Evolutionary conservation across 192 early-diverging fungal genomes (phyloP).

Genomic region (Podila horticola): DNA sequence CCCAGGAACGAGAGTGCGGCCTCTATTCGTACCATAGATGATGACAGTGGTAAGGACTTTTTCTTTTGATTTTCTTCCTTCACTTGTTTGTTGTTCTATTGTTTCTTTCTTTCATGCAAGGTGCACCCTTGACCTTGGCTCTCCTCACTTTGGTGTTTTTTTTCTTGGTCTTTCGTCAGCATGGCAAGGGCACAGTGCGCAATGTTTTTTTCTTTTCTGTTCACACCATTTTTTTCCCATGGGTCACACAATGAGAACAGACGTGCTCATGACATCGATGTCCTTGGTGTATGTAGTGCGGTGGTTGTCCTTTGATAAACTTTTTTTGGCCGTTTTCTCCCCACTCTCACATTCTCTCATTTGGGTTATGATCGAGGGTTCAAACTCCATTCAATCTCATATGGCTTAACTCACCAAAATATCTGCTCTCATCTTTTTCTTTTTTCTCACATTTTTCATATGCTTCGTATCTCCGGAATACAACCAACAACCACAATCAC

Average conservation of each 20-base stretch:
- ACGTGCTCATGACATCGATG: too few species aligned
- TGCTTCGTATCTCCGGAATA: too few species aligned
- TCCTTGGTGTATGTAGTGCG: too few species aligned
- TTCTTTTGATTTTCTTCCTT: constrained; percentile 4
- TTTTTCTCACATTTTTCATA: too few species aligned
- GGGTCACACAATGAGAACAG: not conserved
- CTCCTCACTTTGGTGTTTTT: not conserved
- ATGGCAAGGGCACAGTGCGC: too few species aligned
- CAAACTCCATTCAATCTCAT: too few species aligned
- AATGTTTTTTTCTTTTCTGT: too few species aligned
- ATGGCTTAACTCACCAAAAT: too few species aligned
- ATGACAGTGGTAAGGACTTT: constrained; percentile 35
- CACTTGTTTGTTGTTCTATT: not conserved
- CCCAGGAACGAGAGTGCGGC: constrained; percentile 42
- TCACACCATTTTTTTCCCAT: not conserved
- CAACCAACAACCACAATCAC: too few species aligned
- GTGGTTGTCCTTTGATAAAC: not conserved
- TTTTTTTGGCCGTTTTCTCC: not conserved
- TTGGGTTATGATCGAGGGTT: too few species aligned
- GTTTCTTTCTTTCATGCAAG: not conserved
- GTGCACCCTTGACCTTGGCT: not conserved
- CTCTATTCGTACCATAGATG: constrained; percentile 21
- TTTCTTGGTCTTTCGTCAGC: constrained; percentile 9
- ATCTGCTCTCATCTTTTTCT: too few species aligned
- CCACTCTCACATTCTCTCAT: too few species aligned